These are phyloP conservation scores for Aspergillus sclerotialis DNA, from an alignment of 2,329 filamentous ascomycete species.

Conservation along the genomic window DNA sequence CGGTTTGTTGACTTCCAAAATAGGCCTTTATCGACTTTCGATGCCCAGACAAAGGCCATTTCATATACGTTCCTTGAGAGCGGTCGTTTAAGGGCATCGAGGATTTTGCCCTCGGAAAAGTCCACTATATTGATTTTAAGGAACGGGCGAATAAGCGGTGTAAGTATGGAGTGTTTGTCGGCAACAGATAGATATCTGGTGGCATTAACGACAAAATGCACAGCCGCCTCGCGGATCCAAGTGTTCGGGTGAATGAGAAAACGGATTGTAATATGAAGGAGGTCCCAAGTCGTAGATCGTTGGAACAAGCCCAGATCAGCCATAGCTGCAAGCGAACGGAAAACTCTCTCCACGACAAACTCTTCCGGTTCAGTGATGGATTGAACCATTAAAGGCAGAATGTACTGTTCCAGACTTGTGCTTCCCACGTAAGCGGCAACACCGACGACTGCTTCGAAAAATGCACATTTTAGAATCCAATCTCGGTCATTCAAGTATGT, in stretches of 20 bases:
- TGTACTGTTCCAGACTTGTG: slow-evolving; percentile 86
- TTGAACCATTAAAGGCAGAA: slow-evolving; percentile 91
- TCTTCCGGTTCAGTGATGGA: slow-evolving; percentile 89
- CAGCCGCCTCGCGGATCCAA: slow-evolving; percentile 88
- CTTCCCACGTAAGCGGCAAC: slow-evolving; percentile 87
- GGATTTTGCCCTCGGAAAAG: slow-evolving; percentile 64
- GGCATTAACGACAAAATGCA: slow-evolving; percentile 72
- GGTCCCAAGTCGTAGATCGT: slow-evolving; percentile 74
- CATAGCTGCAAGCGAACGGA: slow-evolving; percentile 82
- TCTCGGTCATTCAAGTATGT: slow-evolving; percentile 95
- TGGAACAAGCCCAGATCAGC: slow-evolving; percentile 83
- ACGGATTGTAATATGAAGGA: slow-evolving; percentile 73
- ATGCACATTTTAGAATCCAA: slow-evolving; percentile 94
- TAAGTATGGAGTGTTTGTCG: slow-evolving; percentile 74
- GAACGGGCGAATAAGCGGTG: slow-evolving; percentile 74
- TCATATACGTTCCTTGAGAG: slow-evolving; percentile 75
- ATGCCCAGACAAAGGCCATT: slow-evolving; percentile 77
- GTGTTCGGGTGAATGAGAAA: slow-evolving; percentile 91
- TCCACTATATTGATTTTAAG: slow-evolving; percentile 65
- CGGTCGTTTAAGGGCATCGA: slow-evolving; percentile 78
- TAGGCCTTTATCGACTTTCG: slow-evolving; percentile 67
- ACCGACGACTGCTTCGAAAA: slow-evolving; percentile 91
- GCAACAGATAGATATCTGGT: slow-evolving; percentile 69
- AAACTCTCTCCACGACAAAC: slow-evolving; percentile 82
- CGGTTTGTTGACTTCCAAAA: slow-evolving; percentile 80